Evolutionary conservation across 2,329 filamentous ascomycete genomes (phyloP), one percentile per base, ranked within the genome.

Genomic region (Aspergillus sp.): DNA sequence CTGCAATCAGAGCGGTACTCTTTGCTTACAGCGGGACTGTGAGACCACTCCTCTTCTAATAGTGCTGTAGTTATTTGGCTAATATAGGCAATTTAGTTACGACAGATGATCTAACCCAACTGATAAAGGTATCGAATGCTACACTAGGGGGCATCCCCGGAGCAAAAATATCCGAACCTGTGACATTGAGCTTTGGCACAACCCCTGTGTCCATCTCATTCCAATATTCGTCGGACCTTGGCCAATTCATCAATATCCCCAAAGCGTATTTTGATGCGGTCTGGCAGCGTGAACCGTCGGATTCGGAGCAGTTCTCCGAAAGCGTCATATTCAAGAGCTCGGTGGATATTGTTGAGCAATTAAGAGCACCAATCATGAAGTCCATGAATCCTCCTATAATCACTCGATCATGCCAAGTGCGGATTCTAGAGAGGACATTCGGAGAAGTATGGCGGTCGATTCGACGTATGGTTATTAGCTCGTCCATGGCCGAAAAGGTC

Each of bases 231-330:
- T 49, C 56, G 6, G 68, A 72, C 41, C 46, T 72, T 4, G 52
- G 60, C 12, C 59, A 67, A 9, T 70, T 72, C n/a, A 69, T 71
- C 57, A 65, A 64, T 17, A 67, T 72, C 15, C 70, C 70, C 0
- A 70, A 64, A 23, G 53, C 61, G 17, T 73, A 72, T 47, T 73
- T 72, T 31, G 64, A 71, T 14, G 68, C 68, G 1, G 68, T 73
- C 12, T 64, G 60, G 55, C 63, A 64, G 23, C 64, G 70, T 52
- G 66, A 72, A 43, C 70, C 70, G n/a, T 46, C 70, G 1, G 67
- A 72, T 47, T 64, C 68, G 0, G 56, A 60, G 9, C 49, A 67
- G 15, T 70, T 68, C 37, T 70, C 69, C 1, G 70, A 72, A 46
- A 70, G 54, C 3, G 51, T 71, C 14, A 39, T 72, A 6, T 71